These are phyloP conservation scores for Populus alba DNA, from an alignment of 345 rosid genomes.

Conservation along the genomic window DNA sequence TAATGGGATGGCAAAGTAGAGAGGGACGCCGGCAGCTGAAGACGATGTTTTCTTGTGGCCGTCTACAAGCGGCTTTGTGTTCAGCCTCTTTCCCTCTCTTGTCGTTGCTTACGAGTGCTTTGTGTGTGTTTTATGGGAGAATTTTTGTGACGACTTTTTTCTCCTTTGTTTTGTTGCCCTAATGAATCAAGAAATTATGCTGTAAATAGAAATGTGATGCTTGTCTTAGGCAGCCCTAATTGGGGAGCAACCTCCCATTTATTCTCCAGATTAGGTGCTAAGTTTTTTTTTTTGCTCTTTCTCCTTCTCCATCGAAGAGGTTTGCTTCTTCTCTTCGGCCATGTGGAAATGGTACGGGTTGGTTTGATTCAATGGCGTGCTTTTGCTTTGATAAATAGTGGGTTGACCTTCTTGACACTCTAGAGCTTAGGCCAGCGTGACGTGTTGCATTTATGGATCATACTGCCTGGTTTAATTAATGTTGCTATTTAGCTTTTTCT, in stretches of 20 bases:
- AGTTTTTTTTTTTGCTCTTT: not conserved
- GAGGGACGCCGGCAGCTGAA: constrained; percentile 22
- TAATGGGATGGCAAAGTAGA: not conserved
- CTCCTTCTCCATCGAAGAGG: not conserved
- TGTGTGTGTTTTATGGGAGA: not conserved
- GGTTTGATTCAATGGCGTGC: not conserved
- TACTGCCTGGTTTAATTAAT: not conserved
- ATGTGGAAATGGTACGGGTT: not conserved
- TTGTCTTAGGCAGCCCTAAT: no score
- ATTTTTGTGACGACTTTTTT: not conserved
- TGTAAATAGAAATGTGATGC: no score
- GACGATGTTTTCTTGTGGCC: constrained; percentile 15
- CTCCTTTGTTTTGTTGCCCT: not conserved
- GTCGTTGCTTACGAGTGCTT: constrained; percentile 19
- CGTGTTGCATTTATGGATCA: not conserved
- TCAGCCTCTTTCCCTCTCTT: not conserved
- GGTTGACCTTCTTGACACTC: not conserved
- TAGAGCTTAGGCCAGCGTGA: not conserved
- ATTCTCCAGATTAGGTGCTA: not conserved
- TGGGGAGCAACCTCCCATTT: not conserved
- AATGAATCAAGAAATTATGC: no score
- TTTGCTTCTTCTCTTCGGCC: not conserved
- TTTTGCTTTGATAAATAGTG: not conserved
- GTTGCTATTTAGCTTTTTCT: no score
- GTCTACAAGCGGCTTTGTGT: constrained; percentile 26